Percentiles rank a stretch among this genome's conserved stretches.
phyloP scores from a whole-genome alignment of 768 basidiomycete species.

The Xerocomellus intermedius region DNA sequence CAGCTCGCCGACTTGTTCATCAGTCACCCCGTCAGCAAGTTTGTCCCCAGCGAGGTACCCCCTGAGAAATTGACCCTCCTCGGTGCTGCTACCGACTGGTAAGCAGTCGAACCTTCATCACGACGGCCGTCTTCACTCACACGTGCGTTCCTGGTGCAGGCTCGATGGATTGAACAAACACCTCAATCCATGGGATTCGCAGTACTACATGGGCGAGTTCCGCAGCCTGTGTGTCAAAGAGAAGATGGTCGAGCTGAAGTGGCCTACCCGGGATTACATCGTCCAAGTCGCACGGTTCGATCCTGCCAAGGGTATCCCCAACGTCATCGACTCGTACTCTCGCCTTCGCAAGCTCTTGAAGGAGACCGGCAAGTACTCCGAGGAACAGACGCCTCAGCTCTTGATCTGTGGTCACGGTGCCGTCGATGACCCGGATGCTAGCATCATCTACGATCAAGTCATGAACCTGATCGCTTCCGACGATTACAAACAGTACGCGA shows the following conservation, averaged over 20 bases:
- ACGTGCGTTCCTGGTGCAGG: constrained; percentile 36
- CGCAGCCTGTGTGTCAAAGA: constrained; percentile 71
- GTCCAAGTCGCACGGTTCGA: constrained; percentile 95
- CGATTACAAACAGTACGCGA: constrained; percentile 50
- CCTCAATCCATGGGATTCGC: constrained; percentile 73
- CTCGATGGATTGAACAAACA: constrained; percentile 96
- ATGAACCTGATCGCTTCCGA: constrained; percentile 56
- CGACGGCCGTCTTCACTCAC: constrained; percentile 1
- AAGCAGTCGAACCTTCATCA: constrained; percentile 30
- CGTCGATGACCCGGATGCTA: constrained; percentile 94
- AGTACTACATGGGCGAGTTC: constrained; percentile 90
- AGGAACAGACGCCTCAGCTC: constrained; percentile 65
- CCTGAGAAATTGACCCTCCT: constrained; percentile 66
- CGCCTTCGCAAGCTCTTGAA: constrained; percentile 72
- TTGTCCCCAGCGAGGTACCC: constrained; percentile 85
- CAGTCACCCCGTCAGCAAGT: constrained; percentile 92
- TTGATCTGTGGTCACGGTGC: constrained; percentile 88
- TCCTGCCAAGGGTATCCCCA: constrained; percentile 79
- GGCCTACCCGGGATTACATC: constrained; percentile 83
- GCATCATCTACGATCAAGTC: constrained; percentile 83
- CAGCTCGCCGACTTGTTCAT: constrained; percentile 88
- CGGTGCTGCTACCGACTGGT: constrained; percentile 87
- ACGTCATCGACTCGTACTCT: constrained; percentile 84
- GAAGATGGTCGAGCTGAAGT: constrained; percentile 75
- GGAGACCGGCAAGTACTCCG: constrained; percentile 41